Evolutionary conservation across 2,329 filamentous ascomycete genomes (phyloP).

Genomic region (Aspergillus luchuensis): DNA sequence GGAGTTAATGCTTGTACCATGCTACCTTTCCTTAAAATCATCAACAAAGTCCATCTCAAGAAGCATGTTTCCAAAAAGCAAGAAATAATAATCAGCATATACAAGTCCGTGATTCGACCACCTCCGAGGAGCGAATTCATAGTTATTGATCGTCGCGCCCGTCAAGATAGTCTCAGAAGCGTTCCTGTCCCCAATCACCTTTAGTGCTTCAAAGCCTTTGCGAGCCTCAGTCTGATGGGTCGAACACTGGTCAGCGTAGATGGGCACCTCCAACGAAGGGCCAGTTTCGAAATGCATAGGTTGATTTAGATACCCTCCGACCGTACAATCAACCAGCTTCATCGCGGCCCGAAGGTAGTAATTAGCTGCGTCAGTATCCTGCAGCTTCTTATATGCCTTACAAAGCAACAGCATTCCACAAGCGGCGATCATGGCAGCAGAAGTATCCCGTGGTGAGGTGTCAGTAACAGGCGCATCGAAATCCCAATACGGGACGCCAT

Average conservation of each 20-base stretch:
- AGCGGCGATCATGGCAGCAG: slow-evolving; percentile 46
- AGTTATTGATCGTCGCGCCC: slow-evolving; percentile 47
- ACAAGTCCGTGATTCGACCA: slow-evolving; percentile 47
- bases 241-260: no score
- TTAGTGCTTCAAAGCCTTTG: no score
- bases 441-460: slow-evolving; percentile 37
- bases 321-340: slow-evolving; percentile 11
- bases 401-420: slow-evolving; percentile 46
- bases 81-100: slow-evolving; percentile 48
- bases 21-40: no score
- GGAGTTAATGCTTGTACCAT: no score
- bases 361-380: not conserved
- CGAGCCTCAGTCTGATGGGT: no score
- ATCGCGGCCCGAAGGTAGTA: slow-evolving; percentile 12
- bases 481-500: slow-evolving; percentile 53
- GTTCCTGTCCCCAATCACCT: not conserved
- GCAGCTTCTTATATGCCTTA: slow-evolving; percentile 27
- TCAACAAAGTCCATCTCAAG: slow-evolving; percentile 28
- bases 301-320: slow-evolving; percentile 15
- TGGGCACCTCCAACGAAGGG: no score
- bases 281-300: not conserved
- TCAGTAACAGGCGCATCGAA: slow-evolving; percentile 50
- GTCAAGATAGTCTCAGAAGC: slow-evolving; percentile 48
- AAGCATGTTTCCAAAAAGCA: slow-evolving; percentile 47
- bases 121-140: slow-evolving; percentile 42